These are phyloP conservation scores for Candida multigemmis DNA, from an alignment of 805 yeast genomes.

Conservation along the genomic window DNA sequence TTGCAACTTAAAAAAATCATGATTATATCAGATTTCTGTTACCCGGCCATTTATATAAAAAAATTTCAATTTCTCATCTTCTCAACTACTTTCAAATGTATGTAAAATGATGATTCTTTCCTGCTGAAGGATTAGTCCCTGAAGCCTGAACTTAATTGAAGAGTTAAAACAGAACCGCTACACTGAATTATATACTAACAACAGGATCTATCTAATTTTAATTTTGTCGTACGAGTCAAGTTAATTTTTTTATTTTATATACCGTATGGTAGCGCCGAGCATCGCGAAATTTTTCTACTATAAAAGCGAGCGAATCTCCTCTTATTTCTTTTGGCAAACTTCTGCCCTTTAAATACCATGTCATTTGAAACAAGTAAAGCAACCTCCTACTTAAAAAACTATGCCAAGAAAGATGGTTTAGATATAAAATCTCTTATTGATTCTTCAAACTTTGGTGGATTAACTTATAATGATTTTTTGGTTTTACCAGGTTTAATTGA, in stretches of 20 bases:
- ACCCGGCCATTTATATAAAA: too few species aligned
- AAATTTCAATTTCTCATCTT: background rate
- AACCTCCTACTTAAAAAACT: constrained; percentile 53
- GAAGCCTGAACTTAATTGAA: constrained; percentile 10
- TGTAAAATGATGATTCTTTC: constrained; percentile 14
- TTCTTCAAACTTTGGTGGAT: constrained; percentile 85
- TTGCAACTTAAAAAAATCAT: too few species aligned
- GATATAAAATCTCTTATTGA: constrained; percentile 80
- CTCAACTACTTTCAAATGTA: constrained; percentile 1
- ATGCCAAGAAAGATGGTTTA: constrained; percentile 75
- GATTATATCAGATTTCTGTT: too few species aligned
- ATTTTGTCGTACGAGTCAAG: background rate
- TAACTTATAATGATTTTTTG: constrained; percentile 94
- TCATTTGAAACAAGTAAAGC: constrained; percentile 46
- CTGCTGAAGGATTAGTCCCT: constrained; percentile 6
- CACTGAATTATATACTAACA: constrained; percentile 15
- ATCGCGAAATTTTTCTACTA: too few species aligned
- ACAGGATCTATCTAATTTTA: background rate
- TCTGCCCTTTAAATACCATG: constrained; percentile 17
- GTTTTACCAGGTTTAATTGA: constrained; percentile 90
- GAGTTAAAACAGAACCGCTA: constrained; percentile 23
- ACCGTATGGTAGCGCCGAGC: too few species aligned
- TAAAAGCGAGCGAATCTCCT: constrained; percentile 1
- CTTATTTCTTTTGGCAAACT: constrained; percentile 34
- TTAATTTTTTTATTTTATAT: too few species aligned